Percentiles rank a stretch among this genome's conserved stretches.
Evolutionary conservation across 495 filamentous ascomycete genomes (phyloP).

Genomic region (Clavariopsis aquatica): DNA sequence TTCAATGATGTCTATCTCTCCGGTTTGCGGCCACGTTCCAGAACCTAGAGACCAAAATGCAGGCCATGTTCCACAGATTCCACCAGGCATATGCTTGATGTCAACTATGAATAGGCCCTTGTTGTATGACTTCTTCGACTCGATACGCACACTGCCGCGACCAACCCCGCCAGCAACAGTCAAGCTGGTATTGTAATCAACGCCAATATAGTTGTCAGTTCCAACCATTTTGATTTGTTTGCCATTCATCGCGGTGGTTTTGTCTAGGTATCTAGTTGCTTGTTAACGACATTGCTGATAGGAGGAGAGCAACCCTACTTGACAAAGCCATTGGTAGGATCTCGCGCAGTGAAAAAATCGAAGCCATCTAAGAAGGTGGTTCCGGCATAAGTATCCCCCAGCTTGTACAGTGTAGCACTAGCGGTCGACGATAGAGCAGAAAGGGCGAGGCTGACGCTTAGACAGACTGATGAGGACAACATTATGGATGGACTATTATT

Average conservation of each 20-base stretch:
- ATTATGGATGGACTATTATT: conserved; percentile 29
- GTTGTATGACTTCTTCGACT: conserved; percentile 39
- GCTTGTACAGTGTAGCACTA: conserved; percentile 14
- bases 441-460: conserved; percentile 25
- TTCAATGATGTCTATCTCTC: conserved; percentile 63
- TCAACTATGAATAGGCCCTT: conserved; percentile 46
- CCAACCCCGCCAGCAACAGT: conserved; percentile 32
- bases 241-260: conserved; percentile 29
- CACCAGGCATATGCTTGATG: conserved; percentile 44
- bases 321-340: conserved; percentile 44
- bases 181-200: conserved; percentile 38
- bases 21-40: conserved; percentile 68
- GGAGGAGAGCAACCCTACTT: conserved; percentile 26
- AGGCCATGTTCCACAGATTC: conserved; percentile 39
- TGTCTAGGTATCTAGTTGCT: conserved; percentile 26
- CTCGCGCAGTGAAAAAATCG: conserved; percentile 40
- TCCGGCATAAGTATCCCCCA: conserved; percentile 19
- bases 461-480: conserved; percentile 37
- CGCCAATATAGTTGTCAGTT: conserved; percentile 37
- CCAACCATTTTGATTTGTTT: conserved; percentile 36
- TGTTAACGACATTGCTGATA: conserved; percentile 2
- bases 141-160: conserved; percentile 42
- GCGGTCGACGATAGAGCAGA: conserved; percentile 31
- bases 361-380: conserved; percentile 42
- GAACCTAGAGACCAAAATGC: conserved; percentile 56